Base-by-base conservation (phyloP, 192 early-diverging fungal species). In the Chytriomyces confervae region DNA sequence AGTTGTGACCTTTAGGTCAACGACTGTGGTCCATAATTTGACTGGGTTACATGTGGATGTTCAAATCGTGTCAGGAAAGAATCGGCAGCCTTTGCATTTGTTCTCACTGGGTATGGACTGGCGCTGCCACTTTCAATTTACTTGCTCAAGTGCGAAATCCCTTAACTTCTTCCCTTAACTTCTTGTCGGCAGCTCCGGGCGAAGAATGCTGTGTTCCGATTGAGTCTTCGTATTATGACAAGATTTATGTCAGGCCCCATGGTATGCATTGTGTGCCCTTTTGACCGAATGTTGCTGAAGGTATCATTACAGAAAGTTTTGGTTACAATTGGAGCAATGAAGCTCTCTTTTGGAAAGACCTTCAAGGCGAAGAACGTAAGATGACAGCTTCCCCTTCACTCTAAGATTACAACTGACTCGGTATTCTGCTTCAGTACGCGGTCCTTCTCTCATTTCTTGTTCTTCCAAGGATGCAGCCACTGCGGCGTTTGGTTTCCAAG, bases 161-260 rank as follows among this genome's bases (percentile, higher is more conserved):
- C 0, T 57, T 57, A 18, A 20, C 20, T 18, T 0, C 3, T 18
- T 53, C 51, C 10, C 51, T 57, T 10, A 57, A 75, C 1, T 76
- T 80, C 45, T 76, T 84, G 8, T 78, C 70, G 11, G 67, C 85
- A 84, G 88, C 82, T 13, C 94, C 97, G 0, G 95, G 94, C 6
- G 91, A 94, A 36, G 92, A 93, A 50, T 95, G 86, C 78, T 88
- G 94, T 49, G 87, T 97, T 63, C 96, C 97, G 1, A 94, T 99
- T 18, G 88, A 95, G 84, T 80, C 89, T 46, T 91, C 96, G 36
- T 96, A 94, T 79, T 85, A 90, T 77, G 91, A 94, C 74, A 84
- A 84, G 3, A 84, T 99, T 10, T 87, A 91, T 48, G 88, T 97
- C 48, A 87, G 93, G 8, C 96, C 97, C 1, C 91, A 92, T 66